phyloP scores from a whole-genome alignment of 148 eudicot genomes.

The Suaeda aralocaspica region DNA sequence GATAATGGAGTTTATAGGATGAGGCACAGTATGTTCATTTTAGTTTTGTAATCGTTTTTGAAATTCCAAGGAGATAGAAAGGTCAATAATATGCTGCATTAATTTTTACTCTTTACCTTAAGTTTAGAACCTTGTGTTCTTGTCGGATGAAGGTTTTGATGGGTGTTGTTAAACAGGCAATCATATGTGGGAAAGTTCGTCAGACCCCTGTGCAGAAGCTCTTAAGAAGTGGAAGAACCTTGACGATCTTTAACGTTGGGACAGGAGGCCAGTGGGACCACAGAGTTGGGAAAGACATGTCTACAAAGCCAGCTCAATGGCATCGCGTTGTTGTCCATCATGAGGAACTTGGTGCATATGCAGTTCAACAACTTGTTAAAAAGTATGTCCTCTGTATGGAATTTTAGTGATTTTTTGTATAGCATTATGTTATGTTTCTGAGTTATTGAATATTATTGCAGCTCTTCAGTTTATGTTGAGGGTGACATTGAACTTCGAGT shows the following conservation, averaged over 20 bases:
- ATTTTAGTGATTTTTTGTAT: not conserved
- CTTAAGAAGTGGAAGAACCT: constrained; percentile 78
- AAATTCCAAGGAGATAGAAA: not conserved
- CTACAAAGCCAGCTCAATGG: constrained; percentile 94
- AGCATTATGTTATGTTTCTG: constrained; percentile 15
- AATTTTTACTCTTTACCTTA: not conserved
- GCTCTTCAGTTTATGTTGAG: constrained; percentile 93
- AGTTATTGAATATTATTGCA: constrained; percentile 33
- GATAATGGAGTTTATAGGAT: no score
- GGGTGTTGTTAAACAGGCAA: constrained; percentile 48
- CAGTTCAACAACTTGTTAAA: constrained; percentile 79
- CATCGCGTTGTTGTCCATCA: constrained; percentile 92
- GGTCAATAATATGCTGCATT: not conserved
- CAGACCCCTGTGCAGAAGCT: constrained; percentile 94
- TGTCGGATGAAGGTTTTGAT: constrained; percentile 13
- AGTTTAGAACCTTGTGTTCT: not conserved
- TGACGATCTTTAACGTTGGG: constrained; percentile 87
- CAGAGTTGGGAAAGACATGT: constrained; percentile 55
- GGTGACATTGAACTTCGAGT: constrained; percentile 96
- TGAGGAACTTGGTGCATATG: constrained; percentile 72
- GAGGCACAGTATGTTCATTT: no score
- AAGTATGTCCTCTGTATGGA: constrained; percentile 39
- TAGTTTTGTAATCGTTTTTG: no score
- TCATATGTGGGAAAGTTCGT: constrained; percentile 87
- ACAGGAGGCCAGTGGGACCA: constrained; percentile 98